Evolutionary conservation across 2,329 filamentous ascomycete genomes (phyloP).

Genomic region (Hypoxylon sp.): DNA sequence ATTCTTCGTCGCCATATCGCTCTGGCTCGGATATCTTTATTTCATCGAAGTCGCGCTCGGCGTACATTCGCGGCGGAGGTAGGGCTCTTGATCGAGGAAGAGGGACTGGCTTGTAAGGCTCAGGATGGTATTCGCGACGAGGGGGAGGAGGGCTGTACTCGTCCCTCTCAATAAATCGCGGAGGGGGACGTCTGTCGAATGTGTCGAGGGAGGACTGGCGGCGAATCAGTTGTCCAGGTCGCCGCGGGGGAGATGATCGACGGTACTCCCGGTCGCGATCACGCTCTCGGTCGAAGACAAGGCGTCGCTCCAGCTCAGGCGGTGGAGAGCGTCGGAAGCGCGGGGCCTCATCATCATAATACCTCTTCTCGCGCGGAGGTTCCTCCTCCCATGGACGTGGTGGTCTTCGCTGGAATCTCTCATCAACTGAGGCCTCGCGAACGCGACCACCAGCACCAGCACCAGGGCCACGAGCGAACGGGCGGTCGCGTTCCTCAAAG

Average conservation of each 20-base stretch:
- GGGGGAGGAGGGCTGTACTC: constrained; percentile 63
- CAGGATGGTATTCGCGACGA: constrained; percentile 68
- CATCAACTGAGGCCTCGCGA: constrained; percentile 62
- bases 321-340: constrained; percentile 54
- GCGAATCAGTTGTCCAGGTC: constrained; percentile 75
- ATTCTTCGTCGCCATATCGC: constrained; percentile 78
- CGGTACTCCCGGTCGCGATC: constrained; percentile 64
- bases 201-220: constrained; percentile 92
- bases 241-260: constrained; percentile 67
- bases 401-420: constrained; percentile 60
- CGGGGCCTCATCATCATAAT: constrained; percentile 69
- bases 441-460: constrained; percentile 51
- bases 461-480: constrained; percentile 56
- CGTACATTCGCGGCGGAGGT: constrained; percentile 69
- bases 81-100: constrained; percentile 72
- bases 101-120: constrained; percentile 71
- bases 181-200: constrained; percentile 79
- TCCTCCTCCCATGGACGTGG: constrained; percentile 61
- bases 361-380: constrained; percentile 62
- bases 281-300: constrained; percentile 67
- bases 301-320: constrained; percentile 66
- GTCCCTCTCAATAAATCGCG: constrained; percentile 63
- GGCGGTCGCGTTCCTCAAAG: constrained; percentile 65
- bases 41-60: constrained; percentile 71
- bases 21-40: constrained; percentile 76